Evolutionary conservation across 2,329 filamentous ascomycete genomes (phyloP), one percentile per base, ranked within the genome.

Genomic region (Beauveria australis): DNA sequence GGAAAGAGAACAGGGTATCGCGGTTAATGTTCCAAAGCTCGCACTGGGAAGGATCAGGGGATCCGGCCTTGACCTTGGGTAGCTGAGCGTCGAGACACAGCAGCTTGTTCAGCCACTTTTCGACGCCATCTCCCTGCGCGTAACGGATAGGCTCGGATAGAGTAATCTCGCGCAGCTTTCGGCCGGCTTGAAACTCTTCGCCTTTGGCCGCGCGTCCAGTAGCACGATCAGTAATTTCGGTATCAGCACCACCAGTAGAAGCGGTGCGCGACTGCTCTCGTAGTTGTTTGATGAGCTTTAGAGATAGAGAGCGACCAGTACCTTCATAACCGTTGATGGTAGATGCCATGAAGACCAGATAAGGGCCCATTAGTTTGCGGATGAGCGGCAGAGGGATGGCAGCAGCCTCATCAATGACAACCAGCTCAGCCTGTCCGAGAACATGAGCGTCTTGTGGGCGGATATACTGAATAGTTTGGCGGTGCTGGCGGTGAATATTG

Each of bases 291-390:
- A 99, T 97, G 66, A 99, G 81, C 77, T 99, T 99, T 59, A 99
- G 79, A 0, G 94, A 97, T 6, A 99, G 81, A 1, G 94, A 97
- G 61, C 94, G 86, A 46, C 94, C 94, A 7, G 94, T 99, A 61
- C 94, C 94, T 77, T 99, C 94, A 72, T 99, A 99, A 62, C 94
- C 94, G 71, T 97, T 97, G 77, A 99, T 97, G 1, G 94, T 99
- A 0, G 94, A 99, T 1, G 95, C 92, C 94, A 99, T 97, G 75
- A 99, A 99, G 9, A 97, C 92, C 43, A 99, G 80, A 74, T 99
- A 99, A 16, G 93, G 93, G 0, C 94, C 94, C 85, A 99, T 92
- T 46, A 99, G 81, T 75, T 97, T 97, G 67, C 89, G 84, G 8
- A 99, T 94, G 3, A 97, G 78, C 0, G 94, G 94, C 12, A 99